Percentiles rank a stretch among this genome's conserved stretches.
These are phyloP conservation scores for Sophora flavescens DNA, from an alignment of 306 rosid species.

Conservation along the genomic window DNA sequence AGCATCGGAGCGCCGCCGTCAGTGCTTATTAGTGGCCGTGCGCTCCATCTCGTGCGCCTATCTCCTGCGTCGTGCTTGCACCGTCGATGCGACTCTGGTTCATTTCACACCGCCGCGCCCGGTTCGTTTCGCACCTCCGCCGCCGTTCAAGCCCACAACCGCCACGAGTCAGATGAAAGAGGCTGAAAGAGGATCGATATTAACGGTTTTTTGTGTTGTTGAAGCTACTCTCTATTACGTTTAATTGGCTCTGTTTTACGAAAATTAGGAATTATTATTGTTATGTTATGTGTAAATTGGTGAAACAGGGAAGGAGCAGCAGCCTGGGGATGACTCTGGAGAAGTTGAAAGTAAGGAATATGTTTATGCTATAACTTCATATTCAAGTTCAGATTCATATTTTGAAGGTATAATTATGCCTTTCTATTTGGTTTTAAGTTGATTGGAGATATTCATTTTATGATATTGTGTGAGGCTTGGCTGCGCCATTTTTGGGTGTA, in stretches of 20 bases:
- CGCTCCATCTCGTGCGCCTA: too few relatives aligned
- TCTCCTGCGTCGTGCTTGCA: too few relatives aligned
- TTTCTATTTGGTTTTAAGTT: slow-evolving; percentile 5
- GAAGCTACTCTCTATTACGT: neutral
- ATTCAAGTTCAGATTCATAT: slow-evolving; percentile 21
- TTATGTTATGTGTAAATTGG: slow-evolving; percentile 29
- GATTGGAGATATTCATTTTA: slow-evolving; percentile 1
- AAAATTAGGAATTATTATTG: slow-evolving; percentile 1
- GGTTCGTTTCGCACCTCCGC: too few relatives aligned
- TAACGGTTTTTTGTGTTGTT: slow-evolving; percentile 32
- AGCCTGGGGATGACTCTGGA: neutral
- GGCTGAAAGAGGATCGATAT: neutral
- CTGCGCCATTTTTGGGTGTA: slow-evolving; percentile 9
- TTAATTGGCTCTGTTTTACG: neutral
- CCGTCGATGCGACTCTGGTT: too few relatives aligned
- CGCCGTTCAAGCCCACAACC: too few relatives aligned
- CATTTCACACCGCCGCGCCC: too few relatives aligned
- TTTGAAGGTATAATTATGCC: slow-evolving; percentile 35
- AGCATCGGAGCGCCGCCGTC: too few relatives aligned
- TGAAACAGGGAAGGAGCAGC: slow-evolving; percentile 39
- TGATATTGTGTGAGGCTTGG: neutral
- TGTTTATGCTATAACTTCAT: neutral
- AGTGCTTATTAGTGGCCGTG: too few relatives aligned
- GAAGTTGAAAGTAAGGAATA: slow-evolving; percentile 33
- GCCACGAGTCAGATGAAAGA: too few relatives aligned